Evolutionary conservation across 2,329 filamentous ascomycete species (phyloP).

Genomic region (Verticillium nubilum): DNA sequence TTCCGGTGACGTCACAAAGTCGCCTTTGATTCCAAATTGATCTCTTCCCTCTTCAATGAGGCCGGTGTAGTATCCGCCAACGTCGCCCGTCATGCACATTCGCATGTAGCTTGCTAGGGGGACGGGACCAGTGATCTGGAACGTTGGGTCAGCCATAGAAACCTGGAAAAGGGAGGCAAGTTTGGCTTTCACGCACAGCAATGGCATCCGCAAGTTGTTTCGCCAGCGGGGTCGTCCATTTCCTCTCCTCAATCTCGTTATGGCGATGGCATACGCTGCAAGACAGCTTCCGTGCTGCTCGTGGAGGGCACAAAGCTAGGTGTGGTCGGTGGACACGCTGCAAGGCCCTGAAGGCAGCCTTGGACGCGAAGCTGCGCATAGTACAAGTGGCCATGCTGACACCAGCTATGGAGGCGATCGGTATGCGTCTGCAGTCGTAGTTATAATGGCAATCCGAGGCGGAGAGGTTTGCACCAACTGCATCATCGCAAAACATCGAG

Average conservation of each 20-base stretch:
- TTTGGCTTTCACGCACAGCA: slow-evolving; percentile 47
- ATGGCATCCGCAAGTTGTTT: slow-evolving; percentile 85
- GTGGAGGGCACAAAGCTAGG: neutral
- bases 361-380: neutral
- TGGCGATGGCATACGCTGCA: neutral
- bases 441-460: neutral
- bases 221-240: slow-evolving; percentile 91
- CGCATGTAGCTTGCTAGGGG: slow-evolving; percentile 96
- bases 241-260: slow-evolving; percentile 34
- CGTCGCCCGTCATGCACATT: slow-evolving; percentile 88
- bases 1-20: slow-evolving; percentile 96
- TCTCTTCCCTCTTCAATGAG: slow-evolving; percentile 64
- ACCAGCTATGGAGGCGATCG: neutral
- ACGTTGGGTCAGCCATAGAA: neutral
- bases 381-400: neutral
- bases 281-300: neutral
- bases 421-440: neutral
- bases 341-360: neutral
- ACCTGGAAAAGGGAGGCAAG: neutral
- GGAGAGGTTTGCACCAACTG: neutral
- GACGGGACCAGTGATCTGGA: slow-evolving; percentile 72
- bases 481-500: neutral
- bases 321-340: neutral
- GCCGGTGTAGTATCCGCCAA: slow-evolving; percentile 90
- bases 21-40: slow-evolving; percentile 87